These are phyloP conservation scores for Heterobasidion annosum DNA, from an alignment of 1,284 basidiomycete genomes.

Conservation along the genomic window DNA sequence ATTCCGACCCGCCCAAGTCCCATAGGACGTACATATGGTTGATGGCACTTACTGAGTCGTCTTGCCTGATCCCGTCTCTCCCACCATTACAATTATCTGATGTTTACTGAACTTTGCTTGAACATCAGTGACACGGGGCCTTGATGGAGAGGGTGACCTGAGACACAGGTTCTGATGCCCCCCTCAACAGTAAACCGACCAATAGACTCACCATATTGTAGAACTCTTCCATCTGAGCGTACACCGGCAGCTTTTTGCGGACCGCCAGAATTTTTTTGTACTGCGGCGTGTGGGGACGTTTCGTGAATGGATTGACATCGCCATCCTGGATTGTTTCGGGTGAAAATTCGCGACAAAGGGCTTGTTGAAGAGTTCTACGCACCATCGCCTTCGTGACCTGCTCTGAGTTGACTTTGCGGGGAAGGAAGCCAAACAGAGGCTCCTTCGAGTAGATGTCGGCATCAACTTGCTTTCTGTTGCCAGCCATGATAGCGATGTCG, in stretches of 20 bases:
- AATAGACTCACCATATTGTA: conserved; percentile 1
- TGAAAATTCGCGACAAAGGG: not conserved
- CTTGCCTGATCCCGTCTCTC: conserved; percentile 4
- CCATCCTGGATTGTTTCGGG: not conserved
- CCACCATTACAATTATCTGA: conserved; percentile 5
- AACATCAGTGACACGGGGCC: conserved; percentile 1
- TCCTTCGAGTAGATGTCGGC: conserved; percentile 9
- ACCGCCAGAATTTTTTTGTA: not conserved
- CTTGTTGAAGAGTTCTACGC: not conserved
- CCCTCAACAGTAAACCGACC: not conserved
- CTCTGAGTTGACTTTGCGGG: conserved; percentile 37
- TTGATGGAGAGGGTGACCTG: conserved; percentile 1
- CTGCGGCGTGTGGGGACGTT: not conserved
- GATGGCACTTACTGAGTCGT: conserved; percentile 1
- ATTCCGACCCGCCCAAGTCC: not conserved
- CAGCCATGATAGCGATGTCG: not conserved
- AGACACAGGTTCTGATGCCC: conserved; percentile 3
- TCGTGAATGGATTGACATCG: conserved; percentile 1
- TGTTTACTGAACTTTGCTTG: conserved; percentile 4
- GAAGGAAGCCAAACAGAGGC: conserved; percentile 51
- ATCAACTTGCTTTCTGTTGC: not conserved
- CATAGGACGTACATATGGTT: not conserved
- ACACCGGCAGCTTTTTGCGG: conserved; percentile 2
- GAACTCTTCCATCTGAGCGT: conserved; percentile 2
- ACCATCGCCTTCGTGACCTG: conserved; percentile 22